Conservation (phyloP, 2,329 filamentous ascomycete genomes). For the Alternaria viburni region DNA sequence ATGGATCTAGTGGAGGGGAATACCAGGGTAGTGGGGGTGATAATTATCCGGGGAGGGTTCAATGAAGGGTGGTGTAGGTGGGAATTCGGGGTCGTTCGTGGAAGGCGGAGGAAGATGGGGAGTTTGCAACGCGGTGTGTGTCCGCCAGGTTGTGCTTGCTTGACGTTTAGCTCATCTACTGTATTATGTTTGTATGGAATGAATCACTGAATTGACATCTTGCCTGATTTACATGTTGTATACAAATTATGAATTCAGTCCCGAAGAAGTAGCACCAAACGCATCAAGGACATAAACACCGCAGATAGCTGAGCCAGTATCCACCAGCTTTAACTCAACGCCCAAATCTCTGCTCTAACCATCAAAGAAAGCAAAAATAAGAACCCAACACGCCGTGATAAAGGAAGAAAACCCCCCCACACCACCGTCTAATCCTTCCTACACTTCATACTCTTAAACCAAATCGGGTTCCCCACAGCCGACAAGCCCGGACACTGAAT, state of each 20-base stretch:
- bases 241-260: neutral
- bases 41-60: too few relatives aligned
- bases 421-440: neutral
- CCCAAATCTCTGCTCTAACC: too few relatives aligned
- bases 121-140: neutral
- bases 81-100: too few relatives aligned
- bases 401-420: too few relatives aligned
- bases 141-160: neutral
- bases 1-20: neutral
- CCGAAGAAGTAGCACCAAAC: neutral
- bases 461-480: neutral
- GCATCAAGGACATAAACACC: neutral
- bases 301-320: neutral
- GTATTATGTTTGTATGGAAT: neutral
- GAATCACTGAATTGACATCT: neutral
- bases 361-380: neutral
- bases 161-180: neutral
- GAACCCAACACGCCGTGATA: neutral
- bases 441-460: neutral
- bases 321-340: neutral
- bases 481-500: neutral
- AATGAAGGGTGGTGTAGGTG: too few relatives aligned
- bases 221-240: neutral
- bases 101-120: too few relatives aligned
- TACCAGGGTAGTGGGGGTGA: neutral